Conservation (phyloP, 768 basidiomycete species). For the Lactarius hengduanensis region DNA sequence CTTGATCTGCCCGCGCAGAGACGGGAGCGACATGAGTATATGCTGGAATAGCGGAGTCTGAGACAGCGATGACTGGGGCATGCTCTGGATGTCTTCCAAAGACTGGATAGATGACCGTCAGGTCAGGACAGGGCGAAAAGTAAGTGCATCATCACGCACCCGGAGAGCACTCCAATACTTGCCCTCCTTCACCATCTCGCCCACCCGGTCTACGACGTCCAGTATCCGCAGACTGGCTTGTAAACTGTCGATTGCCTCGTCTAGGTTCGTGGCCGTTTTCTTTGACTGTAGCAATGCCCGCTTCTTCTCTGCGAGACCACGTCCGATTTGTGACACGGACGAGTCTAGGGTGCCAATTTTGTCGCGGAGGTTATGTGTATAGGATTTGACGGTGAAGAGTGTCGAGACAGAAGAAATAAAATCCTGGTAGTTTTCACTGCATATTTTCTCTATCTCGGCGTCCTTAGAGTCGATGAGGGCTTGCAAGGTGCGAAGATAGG, state of each 20-base stretch:
- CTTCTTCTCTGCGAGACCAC: slow-evolving; percentile 91
- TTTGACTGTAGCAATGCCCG: slow-evolving; percentile 82
- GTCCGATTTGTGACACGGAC: slow-evolving; percentile 85
- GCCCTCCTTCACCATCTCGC: slow-evolving; percentile 88
- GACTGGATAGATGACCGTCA: slow-evolving; percentile 62
- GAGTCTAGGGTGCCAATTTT: slow-evolving; percentile 87
- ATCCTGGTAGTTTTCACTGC: slow-evolving; percentile 95
- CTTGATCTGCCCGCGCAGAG: slow-evolving; percentile 84
- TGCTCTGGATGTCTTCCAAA: slow-evolving; percentile 89
- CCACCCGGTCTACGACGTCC: slow-evolving; percentile 89
- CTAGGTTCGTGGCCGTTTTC: slow-evolving; percentile 90
- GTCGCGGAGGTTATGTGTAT: slow-evolving; percentile 90
- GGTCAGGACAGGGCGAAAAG: slow-evolving; percentile 29
- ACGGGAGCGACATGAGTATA: slow-evolving; percentile 88
- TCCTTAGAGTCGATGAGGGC: slow-evolving; percentile 93
- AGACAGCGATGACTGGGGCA: slow-evolving; percentile 84
- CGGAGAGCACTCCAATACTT: slow-evolving; percentile 97
- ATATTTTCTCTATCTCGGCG: slow-evolving; percentile 93
- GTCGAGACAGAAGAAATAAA: slow-evolving; percentile 98
- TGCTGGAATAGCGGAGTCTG: slow-evolving; percentile 93
- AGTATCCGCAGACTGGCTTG: slow-evolving; percentile 91
- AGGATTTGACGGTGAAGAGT: slow-evolving; percentile 91
- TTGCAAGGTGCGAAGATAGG: slow-evolving; percentile 82
- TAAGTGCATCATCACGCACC: slow-evolving; percentile 49
- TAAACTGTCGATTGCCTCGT: slow-evolving; percentile 94